These are phyloP conservation scores for Micromonas commoda DNA, from an alignment of 139 green algal genomes.

Conservation along the genomic window DNA sequence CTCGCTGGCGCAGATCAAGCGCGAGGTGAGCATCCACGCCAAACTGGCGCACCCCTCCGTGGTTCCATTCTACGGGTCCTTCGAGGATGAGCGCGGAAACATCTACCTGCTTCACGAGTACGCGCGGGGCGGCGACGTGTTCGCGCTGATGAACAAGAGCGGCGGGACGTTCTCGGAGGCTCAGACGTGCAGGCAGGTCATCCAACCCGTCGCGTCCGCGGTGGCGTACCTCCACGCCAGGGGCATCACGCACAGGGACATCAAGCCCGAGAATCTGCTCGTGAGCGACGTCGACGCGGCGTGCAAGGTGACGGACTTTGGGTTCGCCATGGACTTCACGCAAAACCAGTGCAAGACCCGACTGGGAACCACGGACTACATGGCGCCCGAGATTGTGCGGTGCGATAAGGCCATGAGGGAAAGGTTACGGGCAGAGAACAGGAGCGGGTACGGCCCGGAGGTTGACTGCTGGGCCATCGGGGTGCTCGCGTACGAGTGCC, in stretches of 20 bases:
- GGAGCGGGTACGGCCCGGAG: slow-evolving; percentile 21
- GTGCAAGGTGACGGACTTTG: slow-evolving; percentile 32
- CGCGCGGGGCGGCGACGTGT: background rate
- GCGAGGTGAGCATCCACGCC: slow-evolving; percentile 1
- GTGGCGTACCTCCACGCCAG: slow-evolving; percentile 56
- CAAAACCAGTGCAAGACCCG: background rate
- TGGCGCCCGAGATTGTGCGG: slow-evolving; percentile 35
- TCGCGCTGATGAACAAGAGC: background rate
- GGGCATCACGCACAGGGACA: slow-evolving; percentile 65
- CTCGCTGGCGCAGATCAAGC: background rate
- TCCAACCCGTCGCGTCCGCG: slow-evolving; percentile 53
- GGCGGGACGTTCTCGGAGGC: slow-evolving; percentile 2
- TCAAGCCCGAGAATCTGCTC: slow-evolving; percentile 78
- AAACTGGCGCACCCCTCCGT: background rate
- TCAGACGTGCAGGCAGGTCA: slow-evolving; percentile 47
- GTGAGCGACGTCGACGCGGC: background rate
- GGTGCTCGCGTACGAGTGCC: slow-evolving; percentile 33
- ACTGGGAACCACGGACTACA: slow-evolving; percentile 24
- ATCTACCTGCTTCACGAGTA: slow-evolving; percentile 20
- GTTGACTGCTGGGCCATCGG: slow-evolving; percentile 37
- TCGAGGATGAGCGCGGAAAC: background rate
- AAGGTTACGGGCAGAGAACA: background rate
- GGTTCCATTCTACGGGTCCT: background rate
- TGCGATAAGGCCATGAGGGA: slow-evolving; percentile 5
- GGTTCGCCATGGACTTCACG: slow-evolving; percentile 27